Base-by-base conservation (phyloP, 768 basidiomycete genomes). In the Macrolepiota dolichaula region DNA sequence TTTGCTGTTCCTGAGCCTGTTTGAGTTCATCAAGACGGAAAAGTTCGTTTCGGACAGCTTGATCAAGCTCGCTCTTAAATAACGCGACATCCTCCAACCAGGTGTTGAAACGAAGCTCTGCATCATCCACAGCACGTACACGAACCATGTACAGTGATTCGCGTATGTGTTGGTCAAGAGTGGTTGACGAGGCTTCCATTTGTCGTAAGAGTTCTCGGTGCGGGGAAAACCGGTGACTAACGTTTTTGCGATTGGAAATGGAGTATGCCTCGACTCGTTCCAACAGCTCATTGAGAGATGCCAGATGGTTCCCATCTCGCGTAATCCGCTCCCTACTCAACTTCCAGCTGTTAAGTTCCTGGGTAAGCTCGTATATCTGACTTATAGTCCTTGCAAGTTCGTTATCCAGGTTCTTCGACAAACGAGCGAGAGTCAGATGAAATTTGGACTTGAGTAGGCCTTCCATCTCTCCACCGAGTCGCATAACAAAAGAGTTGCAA, bases 401-500 rank as follows among this genome's bases (percentile, higher is more conserved):
- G 0, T 63, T 55, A 63, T 88, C 89, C 24, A 84, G 68, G n/a
- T 76, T 73, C 58, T 78, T 84, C 3, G 86, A 85, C 64, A 85
- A 75, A 36, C 74, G 74, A 13, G 84, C 81, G 19, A 88, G 72
- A 25, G 76, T 74, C 59, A 89, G 72, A 63, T 82, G 80, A 32
- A 76, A 72, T 13, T 76, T 73, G 46, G 81, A 78, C 57, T 80
- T 78, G 19, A 77, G 70, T 35, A 92, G 70, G 10, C 68, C 70
- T 56, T 85, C 83, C 37, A 85, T 61, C 29, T 73, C 77, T n/a
- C 84, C 85, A 3, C 77, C 77, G 15, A 92, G 78, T 61, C 81
- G 76, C 75, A 92, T 84, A 52, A 85, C 75, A 66, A 84, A 85
- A n/a, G 82, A 72, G 69, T 94, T 92, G 49, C 82, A 81, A 69